A percentile compares a stretch with the other conserved stretches of the same genome.
These are phyloP conservation scores for Paecilomyces fulvus DNA, from an alignment of 2,329 filamentous ascomycete genomes.

Conservation along the genomic window DNA sequence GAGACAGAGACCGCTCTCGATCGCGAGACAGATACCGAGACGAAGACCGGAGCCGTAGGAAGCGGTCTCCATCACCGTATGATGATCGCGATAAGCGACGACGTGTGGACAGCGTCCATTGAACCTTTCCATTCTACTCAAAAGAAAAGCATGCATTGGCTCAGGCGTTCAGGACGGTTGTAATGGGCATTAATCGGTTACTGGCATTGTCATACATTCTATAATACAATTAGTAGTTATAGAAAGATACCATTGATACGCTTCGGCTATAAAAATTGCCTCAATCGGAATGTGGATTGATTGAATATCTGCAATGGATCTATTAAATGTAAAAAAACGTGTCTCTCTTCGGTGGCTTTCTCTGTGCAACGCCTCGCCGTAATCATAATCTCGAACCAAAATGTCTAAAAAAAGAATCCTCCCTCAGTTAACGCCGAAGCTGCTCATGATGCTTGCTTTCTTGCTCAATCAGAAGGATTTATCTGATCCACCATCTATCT, in stretches of 20 bases:
- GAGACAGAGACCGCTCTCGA: slow-evolving; percentile 22
- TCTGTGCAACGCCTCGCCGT: not conserved
- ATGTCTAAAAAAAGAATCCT: not conserved
- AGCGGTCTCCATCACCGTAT: slow-evolving; percentile 36
- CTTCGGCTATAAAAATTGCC: not conserved
- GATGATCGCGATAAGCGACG: slow-evolving; percentile 35
- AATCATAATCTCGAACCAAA: not conserved
- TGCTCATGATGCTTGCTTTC: not conserved
- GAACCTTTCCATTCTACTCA: not conserved
- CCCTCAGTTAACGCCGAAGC: not conserved
- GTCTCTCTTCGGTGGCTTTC: not conserved
- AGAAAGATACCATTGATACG: not conserved
- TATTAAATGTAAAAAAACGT: not conserved
- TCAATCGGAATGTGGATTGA: not conserved
- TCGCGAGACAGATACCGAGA: slow-evolving; percentile 14
- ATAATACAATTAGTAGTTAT: too few relatives aligned
- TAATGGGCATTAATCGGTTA: not conserved
- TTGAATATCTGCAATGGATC: not conserved
- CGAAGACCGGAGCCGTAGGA: slow-evolving; percentile 24
- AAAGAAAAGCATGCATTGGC: not conserved
- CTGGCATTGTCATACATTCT: not conserved
- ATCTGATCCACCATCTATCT: not conserved
- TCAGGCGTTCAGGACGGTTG: not conserved
- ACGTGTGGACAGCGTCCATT: slow-evolving; percentile 21
- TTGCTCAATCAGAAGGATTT: not conserved